phyloP scores from a whole-genome alignment of 1,284 basidiomycete genomes.

The Serendipita sp. region DNA sequence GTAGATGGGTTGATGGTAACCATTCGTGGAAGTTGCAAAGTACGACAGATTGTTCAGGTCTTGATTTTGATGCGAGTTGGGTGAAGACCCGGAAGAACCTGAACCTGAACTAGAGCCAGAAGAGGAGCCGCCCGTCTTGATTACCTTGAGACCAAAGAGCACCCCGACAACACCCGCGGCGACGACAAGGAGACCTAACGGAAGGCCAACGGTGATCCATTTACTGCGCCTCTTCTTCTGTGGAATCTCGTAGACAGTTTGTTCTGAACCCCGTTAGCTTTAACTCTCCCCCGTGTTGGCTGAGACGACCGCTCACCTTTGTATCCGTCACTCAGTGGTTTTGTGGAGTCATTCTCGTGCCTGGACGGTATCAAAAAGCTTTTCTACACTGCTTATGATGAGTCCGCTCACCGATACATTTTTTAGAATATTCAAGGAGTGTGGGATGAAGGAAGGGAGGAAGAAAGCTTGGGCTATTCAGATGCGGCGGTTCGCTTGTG shows the following conservation, averaged over 20 bases:
- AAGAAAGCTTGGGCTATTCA: conserved; percentile 1
- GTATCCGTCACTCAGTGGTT: conserved; percentile 2
- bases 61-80: not conserved
- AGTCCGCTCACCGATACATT: conserved; percentile 3
- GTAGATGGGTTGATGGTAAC: conserved; percentile 32
- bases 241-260: conserved; percentile 1
- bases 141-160: conserved; percentile 26
- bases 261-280: not conserved
- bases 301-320: not conserved
- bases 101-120: conserved; percentile 10
- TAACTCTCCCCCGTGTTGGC: not conserved
- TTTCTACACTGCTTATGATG: not conserved
- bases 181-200: conserved; percentile 20
- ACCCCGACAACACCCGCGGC: conserved; percentile 31
- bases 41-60: conserved; percentile 1
- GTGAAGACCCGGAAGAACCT: not conserved
- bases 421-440: not conserved
- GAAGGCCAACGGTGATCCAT: conserved; percentile 10
- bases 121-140: conserved; percentile 19
- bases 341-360: not conserved
- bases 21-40: conserved; percentile 24
- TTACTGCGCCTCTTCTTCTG: conserved; percentile 5
- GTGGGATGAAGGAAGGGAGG: not conserved
- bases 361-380: not conserved
- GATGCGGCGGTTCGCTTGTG: not conserved